Evolutionary conservation across 2,329 filamentous ascomycete genomes (phyloP).

Genomic region (Cercospora sp.): DNA sequence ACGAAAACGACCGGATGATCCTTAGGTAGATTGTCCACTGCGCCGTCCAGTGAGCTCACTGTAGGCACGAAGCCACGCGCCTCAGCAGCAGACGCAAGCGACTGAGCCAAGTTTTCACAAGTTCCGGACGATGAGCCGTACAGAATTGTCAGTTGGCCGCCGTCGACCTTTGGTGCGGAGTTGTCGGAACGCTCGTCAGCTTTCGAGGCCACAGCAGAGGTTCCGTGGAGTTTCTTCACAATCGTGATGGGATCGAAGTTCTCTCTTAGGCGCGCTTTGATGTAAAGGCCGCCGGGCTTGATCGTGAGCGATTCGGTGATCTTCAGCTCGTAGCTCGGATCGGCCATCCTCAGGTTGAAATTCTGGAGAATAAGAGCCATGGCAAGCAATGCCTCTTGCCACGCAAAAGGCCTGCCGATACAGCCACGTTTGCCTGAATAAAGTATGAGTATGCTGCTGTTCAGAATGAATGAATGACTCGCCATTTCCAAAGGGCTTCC

Average conservation of each 20-base stretch:
- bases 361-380: constrained; percentile 64
- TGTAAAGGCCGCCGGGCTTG: constrained; percentile 64
- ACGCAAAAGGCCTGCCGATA: constrained; percentile 70
- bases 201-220: constrained; percentile 56
- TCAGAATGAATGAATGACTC: neutral
- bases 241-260: constrained; percentile 58
- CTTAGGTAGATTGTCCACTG: constrained; percentile 60
- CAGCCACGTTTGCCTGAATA: constrained; percentile 70
- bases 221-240: constrained; percentile 56
- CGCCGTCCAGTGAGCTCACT: constrained; percentile 61
- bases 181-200: constrained; percentile 43
- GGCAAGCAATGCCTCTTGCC: constrained; percentile 67
- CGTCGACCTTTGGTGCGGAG: too few relatives aligned
- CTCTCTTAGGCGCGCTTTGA: constrained; percentile 59
- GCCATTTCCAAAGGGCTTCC: constrained; percentile 67
- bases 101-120: constrained; percentile 68
- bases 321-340: constrained; percentile 61
- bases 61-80: constrained; percentile 61
- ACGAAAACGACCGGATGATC: constrained; percentile 66
- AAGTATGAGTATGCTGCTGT: constrained; percentile 53
- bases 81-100: constrained; percentile 60
- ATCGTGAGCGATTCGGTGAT: constrained; percentile 61
- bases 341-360: constrained; percentile 65
- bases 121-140: constrained; percentile 76
- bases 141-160: constrained; percentile 59